phyloP scores from a whole-genome alignment of 148 eudicot genomes.

The Chenopodium quinoa region DNA sequence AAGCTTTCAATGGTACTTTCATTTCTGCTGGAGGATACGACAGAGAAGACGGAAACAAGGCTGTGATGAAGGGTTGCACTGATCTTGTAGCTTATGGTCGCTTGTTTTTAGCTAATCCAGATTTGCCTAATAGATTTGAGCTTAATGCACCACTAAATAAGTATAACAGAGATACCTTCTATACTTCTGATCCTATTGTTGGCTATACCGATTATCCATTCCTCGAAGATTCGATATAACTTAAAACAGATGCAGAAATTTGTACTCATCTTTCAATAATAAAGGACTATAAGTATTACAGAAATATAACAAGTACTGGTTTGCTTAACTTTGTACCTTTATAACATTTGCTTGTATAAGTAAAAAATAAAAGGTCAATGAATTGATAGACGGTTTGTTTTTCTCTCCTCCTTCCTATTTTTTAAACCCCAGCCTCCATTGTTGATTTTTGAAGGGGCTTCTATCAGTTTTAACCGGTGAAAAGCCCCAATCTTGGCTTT shows the following conservation, averaged over 20 bases:
- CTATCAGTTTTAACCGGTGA: no score
- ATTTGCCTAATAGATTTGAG: slow-evolving; percentile 42
- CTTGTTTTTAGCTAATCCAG: slow-evolving; percentile 46
- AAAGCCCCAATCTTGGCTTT: no score
- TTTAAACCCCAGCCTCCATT: no score
- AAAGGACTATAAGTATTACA: background rate
- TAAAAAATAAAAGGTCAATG: no score
- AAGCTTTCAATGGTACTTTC: slow-evolving; percentile 44
- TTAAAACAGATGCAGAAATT: background rate
- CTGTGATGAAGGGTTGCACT: slow-evolving; percentile 21
- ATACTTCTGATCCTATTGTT: slow-evolving; percentile 41
- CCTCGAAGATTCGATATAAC: slow-evolving; percentile 20
- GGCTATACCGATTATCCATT: slow-evolving; percentile 62
- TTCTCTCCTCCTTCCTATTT: no score
- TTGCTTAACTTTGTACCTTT: no score
- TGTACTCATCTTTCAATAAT: no score
- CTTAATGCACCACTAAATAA: slow-evolving; percentile 46
- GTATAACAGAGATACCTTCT: slow-evolving; percentile 48
- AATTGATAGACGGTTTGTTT: no score
- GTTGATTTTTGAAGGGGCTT: no score
- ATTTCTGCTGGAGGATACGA: slow-evolving; percentile 47
- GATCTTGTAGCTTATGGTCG: slow-evolving; percentile 52
- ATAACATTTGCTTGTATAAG: no score
- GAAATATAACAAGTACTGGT: background rate
- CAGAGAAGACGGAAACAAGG: slow-evolving; percentile 42